Base-by-base conservation (phyloP, 2,329 filamentous ascomycete species). In the Fusarium mangiferae region DNA sequence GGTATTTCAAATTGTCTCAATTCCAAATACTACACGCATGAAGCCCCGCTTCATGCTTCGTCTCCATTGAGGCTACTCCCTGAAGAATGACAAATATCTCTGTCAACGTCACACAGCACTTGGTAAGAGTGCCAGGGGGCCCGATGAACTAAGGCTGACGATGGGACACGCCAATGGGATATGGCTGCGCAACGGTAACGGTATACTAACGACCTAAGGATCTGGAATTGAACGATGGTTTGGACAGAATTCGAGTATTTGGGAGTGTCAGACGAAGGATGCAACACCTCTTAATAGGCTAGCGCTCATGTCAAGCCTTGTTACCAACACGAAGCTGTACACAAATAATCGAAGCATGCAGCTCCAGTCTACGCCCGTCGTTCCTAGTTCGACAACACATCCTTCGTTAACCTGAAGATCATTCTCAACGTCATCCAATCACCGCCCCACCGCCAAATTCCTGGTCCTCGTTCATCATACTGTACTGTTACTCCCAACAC, bases 351-450 rank as follows among this genome's bases (percentile, higher is more conserved):
- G 56, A 74, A 59, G 68, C 57, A 62, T 62, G 64, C 60, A 58
- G 59, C 56, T 72, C 35, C 60, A 57, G 30, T 66, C 60, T 28
- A 59, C 48, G 36, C 61, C 65, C 71, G 74, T 65, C 61, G 60
- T 68, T 66, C 62, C 61, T 56, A 68, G 64, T 45, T 38, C 52
- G 54, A 64, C 72, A 54, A 68, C 59, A 42, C 72, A 65, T 48
- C 52, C 56, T 33, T 59, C 14, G 28, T 48, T 57, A 36, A 48
- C 33, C 41, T 39, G 52, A 60, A 61, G 65, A 64, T 71, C 66
- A 55, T 75, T 52, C 66, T 72, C 68, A 78, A 78, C 76, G 78
- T 81, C 79, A 81, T 77, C 75, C 70, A 78, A 77, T 72, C 67
- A 66, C 68, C 45, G 65, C 73, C 77, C 79, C 79, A 77, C 78